A percentile compares a stretch with the other conserved stretches of the same genome.
These are phyloP conservation scores for Pogostemon cablin DNA, from an alignment of 257 asterid species.

Conservation along the genomic window DNA sequence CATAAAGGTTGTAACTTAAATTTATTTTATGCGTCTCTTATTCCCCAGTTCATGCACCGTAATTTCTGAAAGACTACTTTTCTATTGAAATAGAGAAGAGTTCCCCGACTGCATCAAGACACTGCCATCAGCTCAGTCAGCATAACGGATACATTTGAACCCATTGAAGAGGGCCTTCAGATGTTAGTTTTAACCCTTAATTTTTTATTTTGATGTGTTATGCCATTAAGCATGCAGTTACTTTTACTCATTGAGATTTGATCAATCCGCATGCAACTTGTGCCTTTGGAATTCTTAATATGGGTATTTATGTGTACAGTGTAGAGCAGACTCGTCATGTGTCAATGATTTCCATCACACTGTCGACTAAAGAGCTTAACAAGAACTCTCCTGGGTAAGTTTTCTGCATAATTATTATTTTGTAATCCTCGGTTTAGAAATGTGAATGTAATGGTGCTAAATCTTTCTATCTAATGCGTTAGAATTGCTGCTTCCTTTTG, in stretches of 20 bases:
- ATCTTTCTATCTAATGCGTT: background rate
- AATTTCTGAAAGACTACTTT: slow-evolving; percentile 23
- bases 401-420: slow-evolving; percentile 19
- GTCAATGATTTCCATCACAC: slow-evolving; percentile 89
- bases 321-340: slow-evolving; percentile 99
- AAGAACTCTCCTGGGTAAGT: slow-evolving; percentile 85
- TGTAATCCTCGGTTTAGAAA: background rate
- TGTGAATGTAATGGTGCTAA: slow-evolving; percentile 1
- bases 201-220: background rate
- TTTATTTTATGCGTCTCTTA: background rate
- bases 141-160: slow-evolving; percentile 91
- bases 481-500: slow-evolving; percentile 1
- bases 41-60: background rate
- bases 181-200: slow-evolving; percentile 53
- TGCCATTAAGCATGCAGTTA: background rate
- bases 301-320: slow-evolving; percentile 43
- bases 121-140: slow-evolving; percentile 86
- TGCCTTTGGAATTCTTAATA: slow-evolving; percentile 19
- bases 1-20: slow-evolving; percentile 56
- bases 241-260: background rate
- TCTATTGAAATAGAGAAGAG: slow-evolving; percentile 63
- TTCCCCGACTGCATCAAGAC: slow-evolving; percentile 84
- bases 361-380: slow-evolving; percentile 82
- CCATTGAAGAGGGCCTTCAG: slow-evolving; percentile 98
- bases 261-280: background rate